These are phyloP conservation scores for Lonicera japonica DNA, from an alignment of 129 eudicot species.

Conservation along the genomic window DNA sequence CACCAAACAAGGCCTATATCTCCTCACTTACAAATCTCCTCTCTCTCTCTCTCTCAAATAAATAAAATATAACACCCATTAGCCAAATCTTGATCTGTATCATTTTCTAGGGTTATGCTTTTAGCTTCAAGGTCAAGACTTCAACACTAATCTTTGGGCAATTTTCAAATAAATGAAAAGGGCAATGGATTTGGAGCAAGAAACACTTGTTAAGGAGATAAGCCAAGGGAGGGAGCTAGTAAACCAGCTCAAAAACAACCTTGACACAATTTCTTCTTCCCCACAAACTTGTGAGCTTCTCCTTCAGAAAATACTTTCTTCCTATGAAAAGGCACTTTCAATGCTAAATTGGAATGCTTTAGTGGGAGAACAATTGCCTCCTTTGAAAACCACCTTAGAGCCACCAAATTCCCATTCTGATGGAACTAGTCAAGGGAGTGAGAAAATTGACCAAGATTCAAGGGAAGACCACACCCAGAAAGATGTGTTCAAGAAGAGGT, in stretches of 20 bases:
- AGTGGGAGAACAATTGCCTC: too few relatives aligned
- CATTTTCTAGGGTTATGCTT: not conserved
- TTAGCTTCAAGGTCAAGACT: slow-evolving; percentile 12
- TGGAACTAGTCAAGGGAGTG: slow-evolving; percentile 25
- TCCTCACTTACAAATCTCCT: not conserved
- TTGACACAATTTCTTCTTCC: slow-evolving; percentile 27
- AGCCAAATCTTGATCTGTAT: slow-evolving; percentile 9
- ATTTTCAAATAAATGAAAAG: slow-evolving; percentile 15
- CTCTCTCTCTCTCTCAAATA: slow-evolving; percentile 2
- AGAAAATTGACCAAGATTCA: slow-evolving; percentile 12
- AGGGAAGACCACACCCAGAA: slow-evolving; percentile 15
- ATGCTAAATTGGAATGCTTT: slow-evolving; percentile 26
- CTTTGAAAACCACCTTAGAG: not conserved
- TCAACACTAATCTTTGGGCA: not conserved
- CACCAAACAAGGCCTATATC: slow-evolving; percentile 16
- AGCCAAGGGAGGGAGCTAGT: slow-evolving; percentile 54
- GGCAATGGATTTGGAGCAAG: slow-evolving; percentile 19
- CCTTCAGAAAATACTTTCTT: slow-evolving; percentile 46
- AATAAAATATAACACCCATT: slow-evolving; percentile 5
- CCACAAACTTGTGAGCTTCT: slow-evolving; percentile 34
- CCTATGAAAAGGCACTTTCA: slow-evolving; percentile 51
- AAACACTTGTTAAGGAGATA: slow-evolving; percentile 50
- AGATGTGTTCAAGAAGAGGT: slow-evolving; percentile 58
- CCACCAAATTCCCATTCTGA: slow-evolving; percentile 13
- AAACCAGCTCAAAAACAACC: slow-evolving; percentile 48